Base-by-base conservation (phyloP, 1,139 yeast genomes). In the Magnusiomyces sp. region DNA sequence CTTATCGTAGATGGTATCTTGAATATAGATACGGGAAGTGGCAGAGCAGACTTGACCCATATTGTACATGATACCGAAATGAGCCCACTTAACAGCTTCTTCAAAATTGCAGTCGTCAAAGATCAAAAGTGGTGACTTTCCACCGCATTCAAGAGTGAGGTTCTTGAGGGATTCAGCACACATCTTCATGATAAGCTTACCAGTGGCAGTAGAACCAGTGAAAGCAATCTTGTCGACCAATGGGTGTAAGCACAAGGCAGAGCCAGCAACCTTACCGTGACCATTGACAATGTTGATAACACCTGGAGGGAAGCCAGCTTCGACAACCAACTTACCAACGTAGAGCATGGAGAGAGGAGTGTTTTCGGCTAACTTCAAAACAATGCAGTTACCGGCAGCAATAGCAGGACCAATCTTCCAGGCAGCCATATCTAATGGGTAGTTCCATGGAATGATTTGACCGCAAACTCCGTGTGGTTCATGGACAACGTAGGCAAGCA, bases 401-500 rank as follows among this genome's bases (percentile, higher is more conserved):
- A 85, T 69, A 54, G 90, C 89, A 43, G 94, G 92, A 49, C 83
- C 90, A 53, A 85, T 48, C 54, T 62, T 63, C 95, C 95, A 85
- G 23, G 86, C 71, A 61, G 81, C 75, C 87, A 85, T 83, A 69
- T 82, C 74, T 59, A 84, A 64, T 56, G 95, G 95, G 77, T 83
- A 87, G 69, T 87, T 87, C 95, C 95, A 87, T 56, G 95, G 95
- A 55, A 86, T 85, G 60, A 87, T 84, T 65, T 84, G 90, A 53
- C 92, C 95, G 70, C 90, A 83, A 46, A 87, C 92, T 60, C 95
- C 95, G 57, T 83, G 70, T 54, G 95, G 95, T 66, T 85, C 94
- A 56, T 77, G 75, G 51, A 71, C 63, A 17, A 83, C 77, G 69
- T 79, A 84, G 57, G 79, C 81, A 60, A 84, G 74, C 50, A 59